Evolutionary conservation across 1,284 basidiomycete genomes (phyloP).

Genomic region (Omphalotus olearius): DNA sequence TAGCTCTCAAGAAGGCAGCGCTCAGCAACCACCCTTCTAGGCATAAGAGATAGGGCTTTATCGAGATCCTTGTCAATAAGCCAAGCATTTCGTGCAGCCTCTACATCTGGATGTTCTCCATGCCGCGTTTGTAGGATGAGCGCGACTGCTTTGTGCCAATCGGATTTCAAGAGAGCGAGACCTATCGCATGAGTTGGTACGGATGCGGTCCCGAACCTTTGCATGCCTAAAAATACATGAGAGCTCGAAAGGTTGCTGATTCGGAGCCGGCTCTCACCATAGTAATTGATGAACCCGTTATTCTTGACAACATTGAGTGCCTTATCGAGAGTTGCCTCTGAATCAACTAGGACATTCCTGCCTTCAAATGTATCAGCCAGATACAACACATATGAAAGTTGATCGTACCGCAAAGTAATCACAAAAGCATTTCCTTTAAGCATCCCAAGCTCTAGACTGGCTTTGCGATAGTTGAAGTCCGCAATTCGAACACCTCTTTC

Average conservation of each 20-base stretch:
- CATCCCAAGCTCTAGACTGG: slow-evolving; percentile 87
- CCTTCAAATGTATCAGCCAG: slow-evolving; percentile 1
- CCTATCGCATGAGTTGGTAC: slow-evolving; percentile 96
- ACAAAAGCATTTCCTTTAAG: slow-evolving; percentile 95
- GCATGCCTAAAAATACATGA: slow-evolving; percentile 69
- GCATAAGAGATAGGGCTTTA: slow-evolving; percentile 79
- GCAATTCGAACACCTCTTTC: slow-evolving; percentile 88
- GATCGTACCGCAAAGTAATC: slow-evolving; percentile 82
- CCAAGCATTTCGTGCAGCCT: slow-evolving; percentile 79
- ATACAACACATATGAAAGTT: slow-evolving; percentile 9
- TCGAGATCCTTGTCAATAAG: slow-evolving; percentile 73
- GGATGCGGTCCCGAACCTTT: slow-evolving; percentile 95
- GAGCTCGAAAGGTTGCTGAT: background rate
- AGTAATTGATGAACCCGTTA: slow-evolving; percentile 97
- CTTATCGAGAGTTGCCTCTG: slow-evolving; percentile 65
- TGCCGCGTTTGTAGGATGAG: slow-evolving; percentile 79
- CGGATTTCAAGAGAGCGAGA: slow-evolving; percentile 80
- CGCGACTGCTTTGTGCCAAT: slow-evolving; percentile 87
- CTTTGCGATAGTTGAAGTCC: slow-evolving; percentile 82
- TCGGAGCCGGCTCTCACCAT: slow-evolving; percentile 50
- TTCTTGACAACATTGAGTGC: slow-evolving; percentile 80
- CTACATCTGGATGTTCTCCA: slow-evolving; percentile 88
- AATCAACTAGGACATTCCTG: slow-evolving; percentile 81
- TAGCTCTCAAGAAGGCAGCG: slow-evolving; percentile 88
- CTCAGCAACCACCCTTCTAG: slow-evolving; percentile 88